These are phyloP conservation scores for Hypoxylon subgilvum DNA, from an alignment of 495 filamentous ascomycete genomes.

Conservation along the genomic window DNA sequence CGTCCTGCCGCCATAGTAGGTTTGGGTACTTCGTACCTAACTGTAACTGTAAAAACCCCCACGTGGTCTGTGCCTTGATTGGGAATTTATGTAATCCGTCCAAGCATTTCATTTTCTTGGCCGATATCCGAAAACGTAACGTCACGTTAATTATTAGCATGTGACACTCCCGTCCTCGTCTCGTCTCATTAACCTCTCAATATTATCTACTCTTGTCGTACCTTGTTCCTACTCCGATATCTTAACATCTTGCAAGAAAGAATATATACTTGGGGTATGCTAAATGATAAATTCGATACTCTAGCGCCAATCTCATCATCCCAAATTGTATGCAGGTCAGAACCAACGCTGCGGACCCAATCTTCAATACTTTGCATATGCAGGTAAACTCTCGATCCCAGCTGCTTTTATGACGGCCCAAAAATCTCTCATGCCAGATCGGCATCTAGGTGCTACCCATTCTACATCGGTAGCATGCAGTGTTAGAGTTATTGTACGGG, in stretches of 20 bases:
- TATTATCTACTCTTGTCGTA: background rate
- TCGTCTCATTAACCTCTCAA: background rate
- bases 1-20: too few species aligned
- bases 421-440: background rate
- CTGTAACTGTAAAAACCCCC: too few species aligned
- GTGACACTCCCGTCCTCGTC: background rate
- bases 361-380: conserved; percentile 4
- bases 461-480: too few species aligned
- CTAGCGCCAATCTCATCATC: too few species aligned
- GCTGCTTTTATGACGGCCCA: background rate
- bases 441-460: conserved; percentile 4
- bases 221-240: too few species aligned
- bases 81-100: background rate
- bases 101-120: background rate
- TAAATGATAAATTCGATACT: too few species aligned
- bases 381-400: background rate
- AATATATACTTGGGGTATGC: too few species aligned
- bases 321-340: conserved; percentile 1
- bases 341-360: background rate
- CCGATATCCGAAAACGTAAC: background rate
- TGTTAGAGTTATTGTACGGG: too few species aligned
- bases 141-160: background rate
- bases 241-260: too few species aligned
- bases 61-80: conserved; percentile 20
- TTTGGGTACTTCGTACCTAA: too few species aligned